phyloP scores from a whole-genome alignment of 2,329 filamentous ascomycete genomes.

The Alternaria sp. region DNA sequence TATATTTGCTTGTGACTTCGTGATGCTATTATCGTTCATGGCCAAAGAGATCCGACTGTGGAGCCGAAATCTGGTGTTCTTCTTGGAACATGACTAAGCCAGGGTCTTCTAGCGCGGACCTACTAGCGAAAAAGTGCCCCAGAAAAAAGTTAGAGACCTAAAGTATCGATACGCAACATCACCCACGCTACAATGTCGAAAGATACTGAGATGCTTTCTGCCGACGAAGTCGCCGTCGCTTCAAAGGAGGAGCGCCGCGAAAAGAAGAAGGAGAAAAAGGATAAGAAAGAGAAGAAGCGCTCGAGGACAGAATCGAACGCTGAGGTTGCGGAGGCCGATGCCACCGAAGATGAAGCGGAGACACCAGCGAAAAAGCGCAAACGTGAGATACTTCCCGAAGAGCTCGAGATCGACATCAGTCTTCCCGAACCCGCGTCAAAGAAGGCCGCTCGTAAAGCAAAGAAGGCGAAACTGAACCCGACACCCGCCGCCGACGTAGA shows the following conservation, averaged over 20 bases:
- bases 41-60: neutral
- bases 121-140: conserved; percentile 23
- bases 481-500: conserved; percentile 24
- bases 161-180: neutral
- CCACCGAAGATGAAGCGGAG: conserved; percentile 23
- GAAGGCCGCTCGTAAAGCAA: conserved; percentile 86
- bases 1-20: neutral
- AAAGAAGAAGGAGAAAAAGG: conserved; percentile 42
- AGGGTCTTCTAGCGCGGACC: conserved; percentile 5
- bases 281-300: conserved; percentile 36
- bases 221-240: conserved; percentile 16
- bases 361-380: conserved; percentile 56
- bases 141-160: conserved; percentile 27
- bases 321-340: conserved; percentile 21
- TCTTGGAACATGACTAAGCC: conserved; percentile 24
- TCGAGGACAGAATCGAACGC: conserved; percentile 27
- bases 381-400: conserved; percentile 66
- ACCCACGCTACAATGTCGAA: conserved; percentile 22
- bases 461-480: conserved; percentile 73
- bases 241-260: conserved; percentile 34
- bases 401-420: conserved; percentile 86
- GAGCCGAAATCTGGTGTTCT: neutral
- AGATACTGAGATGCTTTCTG: conserved; percentile 15
- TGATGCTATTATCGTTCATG: neutral
- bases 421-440: conserved; percentile 96